Conservation (phyloP, 2,329 filamentous ascomycete genomes). For the Ilyonectria destructans region DNA sequence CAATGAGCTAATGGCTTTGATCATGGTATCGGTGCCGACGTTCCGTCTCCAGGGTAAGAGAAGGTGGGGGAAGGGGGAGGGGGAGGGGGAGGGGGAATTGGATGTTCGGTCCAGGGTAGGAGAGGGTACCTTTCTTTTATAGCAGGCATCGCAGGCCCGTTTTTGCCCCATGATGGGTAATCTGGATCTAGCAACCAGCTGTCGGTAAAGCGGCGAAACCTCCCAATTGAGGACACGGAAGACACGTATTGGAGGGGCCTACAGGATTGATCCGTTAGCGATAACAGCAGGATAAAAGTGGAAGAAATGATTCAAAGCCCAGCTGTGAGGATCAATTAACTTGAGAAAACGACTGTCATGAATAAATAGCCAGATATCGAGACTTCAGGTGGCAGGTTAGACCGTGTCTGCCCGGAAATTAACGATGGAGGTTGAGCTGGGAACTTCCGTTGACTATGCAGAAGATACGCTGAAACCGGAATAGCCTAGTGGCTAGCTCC, state of each 20-base stretch:
- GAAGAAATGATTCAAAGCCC: constrained; percentile 13
- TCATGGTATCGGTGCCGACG: constrained; percentile 8
- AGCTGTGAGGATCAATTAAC: constrained; percentile 11
- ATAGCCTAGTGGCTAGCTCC: constrained; percentile 6
- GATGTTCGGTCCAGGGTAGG: constrained; percentile 13
- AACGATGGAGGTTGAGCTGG: constrained; percentile 12
- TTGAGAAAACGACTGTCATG: constrained; percentile 5
- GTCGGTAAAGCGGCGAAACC: constrained; percentile 8
- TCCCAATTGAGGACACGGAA: constrained; percentile 6
- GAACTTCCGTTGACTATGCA: constrained; percentile 9
- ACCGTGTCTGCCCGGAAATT: constrained; percentile 2
- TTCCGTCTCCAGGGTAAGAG: constrained; percentile 5
- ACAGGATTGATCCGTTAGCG: constrained; percentile 3
- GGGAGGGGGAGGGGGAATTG: too few relatives aligned
- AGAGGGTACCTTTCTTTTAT: constrained; percentile 30
- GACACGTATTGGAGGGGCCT: constrained; percentile 1
- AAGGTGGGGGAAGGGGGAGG: background rate
- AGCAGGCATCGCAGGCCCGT: constrained; percentile 29
- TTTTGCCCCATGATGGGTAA: constrained; percentile 27
- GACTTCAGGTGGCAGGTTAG: constrained; percentile 4
- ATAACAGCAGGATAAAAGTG: constrained; percentile 9
- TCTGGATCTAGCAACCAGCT: constrained; percentile 13
- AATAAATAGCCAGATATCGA: constrained; percentile 14
- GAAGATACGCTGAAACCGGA: constrained; percentile 14
- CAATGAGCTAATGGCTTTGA: constrained; percentile 9